phyloP scores from a whole-genome alignment of 495 filamentous ascomycete species.

The Geopyxis carbonaria region DNA sequence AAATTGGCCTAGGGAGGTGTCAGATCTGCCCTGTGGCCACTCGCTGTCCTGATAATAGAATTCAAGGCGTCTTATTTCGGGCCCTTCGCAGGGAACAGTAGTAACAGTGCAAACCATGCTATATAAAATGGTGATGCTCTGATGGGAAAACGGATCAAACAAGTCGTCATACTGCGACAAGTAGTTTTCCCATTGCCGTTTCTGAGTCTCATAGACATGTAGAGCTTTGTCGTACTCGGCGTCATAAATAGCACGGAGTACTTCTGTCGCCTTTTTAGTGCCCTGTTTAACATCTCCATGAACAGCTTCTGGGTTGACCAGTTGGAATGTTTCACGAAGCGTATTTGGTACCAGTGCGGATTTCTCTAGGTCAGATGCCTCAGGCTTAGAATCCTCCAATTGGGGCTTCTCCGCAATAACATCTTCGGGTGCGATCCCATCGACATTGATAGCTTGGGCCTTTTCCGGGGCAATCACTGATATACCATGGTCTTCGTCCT shows the following conservation, averaged over 20 bases:
- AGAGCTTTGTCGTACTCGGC: constrained; percentile 91
- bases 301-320: constrained; percentile 91
- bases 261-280: constrained; percentile 74
- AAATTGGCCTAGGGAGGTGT: constrained; percentile 88
- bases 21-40: constrained; percentile 32
- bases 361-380: constrained; percentile 14
- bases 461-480: constrained; percentile 3
- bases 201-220: constrained; percentile 87
- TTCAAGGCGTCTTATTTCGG: constrained; percentile 64
- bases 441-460: not conserved
- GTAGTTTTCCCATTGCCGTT: constrained; percentile 86
- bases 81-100: constrained; percentile 80
- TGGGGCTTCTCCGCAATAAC: constrained; percentile 28
- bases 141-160: constrained; percentile 86
- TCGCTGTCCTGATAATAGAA: constrained; percentile 82
- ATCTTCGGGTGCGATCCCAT: constrained; percentile 1
- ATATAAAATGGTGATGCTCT: constrained; percentile 88
- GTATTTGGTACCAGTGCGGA: constrained; percentile 1
- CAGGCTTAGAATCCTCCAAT: constrained; percentile 39
- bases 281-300: constrained; percentile 51
- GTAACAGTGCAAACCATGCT: constrained; percentile 82
- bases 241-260: constrained; percentile 83
- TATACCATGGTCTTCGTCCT: constrained; percentile 20
- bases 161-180: constrained; percentile 65
- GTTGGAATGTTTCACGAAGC: constrained; percentile 47